Conservation (phyloP, 2,329 filamentous ascomycete genomes). For the Atkinsonella hypoxylon region DNA sequence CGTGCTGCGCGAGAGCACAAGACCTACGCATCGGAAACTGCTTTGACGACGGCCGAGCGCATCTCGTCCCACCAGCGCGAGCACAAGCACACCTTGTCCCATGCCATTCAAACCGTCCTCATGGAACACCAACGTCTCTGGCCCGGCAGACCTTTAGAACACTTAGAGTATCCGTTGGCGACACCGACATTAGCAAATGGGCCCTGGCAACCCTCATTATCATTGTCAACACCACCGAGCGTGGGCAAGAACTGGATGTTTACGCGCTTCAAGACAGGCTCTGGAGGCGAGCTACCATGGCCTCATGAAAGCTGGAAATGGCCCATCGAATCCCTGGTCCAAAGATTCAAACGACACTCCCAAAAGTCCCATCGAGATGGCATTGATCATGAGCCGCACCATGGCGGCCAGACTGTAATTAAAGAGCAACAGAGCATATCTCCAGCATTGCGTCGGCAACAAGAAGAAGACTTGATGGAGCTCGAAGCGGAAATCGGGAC, state of each 20-base stretch:
- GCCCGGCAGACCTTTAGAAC: background rate
- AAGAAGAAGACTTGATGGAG: background rate
- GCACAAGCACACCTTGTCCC: background rate
- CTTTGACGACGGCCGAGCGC: background rate
- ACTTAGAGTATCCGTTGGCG: background rate
- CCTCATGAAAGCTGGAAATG: slow-evolving; percentile 3
- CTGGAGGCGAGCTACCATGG: too few relatives aligned
- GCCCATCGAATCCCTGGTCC: slow-evolving; percentile 5
- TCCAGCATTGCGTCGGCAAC: background rate
- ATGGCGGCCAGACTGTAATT: background rate
- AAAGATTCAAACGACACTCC: slow-evolving; percentile 2
- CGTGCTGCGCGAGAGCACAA: background rate
- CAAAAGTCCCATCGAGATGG: background rate
- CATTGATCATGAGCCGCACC: background rate
- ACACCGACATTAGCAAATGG: background rate
- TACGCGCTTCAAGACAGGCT: background rate
- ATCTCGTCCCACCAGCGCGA: background rate
- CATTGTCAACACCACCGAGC: background rate
- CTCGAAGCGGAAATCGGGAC: background rate
- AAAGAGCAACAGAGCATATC: background rate
- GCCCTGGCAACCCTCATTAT: background rate
- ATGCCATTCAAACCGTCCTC: background rate
- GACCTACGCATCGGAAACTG: background rate
- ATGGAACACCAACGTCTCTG: background rate
- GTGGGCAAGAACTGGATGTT: background rate